Evolutionary conservation across 352 stramenopile genomes (phyloP), one percentile per base, ranked within the genome.

Genomic region (Elongisporangium senticosum): DNA sequence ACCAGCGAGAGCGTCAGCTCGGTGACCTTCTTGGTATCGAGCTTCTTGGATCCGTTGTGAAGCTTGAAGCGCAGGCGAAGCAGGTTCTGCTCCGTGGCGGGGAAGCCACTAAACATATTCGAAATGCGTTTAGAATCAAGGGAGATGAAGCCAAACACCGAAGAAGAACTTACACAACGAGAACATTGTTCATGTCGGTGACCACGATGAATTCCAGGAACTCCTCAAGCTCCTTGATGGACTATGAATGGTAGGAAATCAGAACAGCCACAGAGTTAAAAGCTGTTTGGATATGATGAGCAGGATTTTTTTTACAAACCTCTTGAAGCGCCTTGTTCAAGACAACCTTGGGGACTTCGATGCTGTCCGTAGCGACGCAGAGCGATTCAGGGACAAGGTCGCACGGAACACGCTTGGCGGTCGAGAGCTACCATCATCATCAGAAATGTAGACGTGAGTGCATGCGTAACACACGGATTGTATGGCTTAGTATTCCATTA

Each of bases 131-230:
- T 48, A 22, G 7, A 7, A 43, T 10, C 13, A 55, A 47, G 23
- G 14, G 10, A 4, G 2, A 50, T 1, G 0, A 21, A 24, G 19
- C 20, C 49, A 47, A 28, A 49, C 8, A 13, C n/a, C n/a, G 39
- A 53, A 53, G n/a, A 53, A 39, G 10, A 3, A 71, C 79, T 51
- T 64, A 92, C 83, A 80, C 53, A 56, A 90, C 78, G 15, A 70
- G 54, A 20, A 77, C 61, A 23, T 81, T 76, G 68, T 85, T 93
- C 62, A 93, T 72, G 61, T 93, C 83, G 8, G 78, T 93, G 63
- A 93, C 84, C 24, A 93, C 74, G 37, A 89, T 72, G 68, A 79
- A 89, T 50, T 89, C 80, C 7, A 90, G 61, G 53, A 87, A 83
- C 22, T 84, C 69, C 58, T 89, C 80, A 15, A 93, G 53, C 1